These are phyloP conservation scores for Paracoccidioides lutzii DNA, from an alignment of 2,329 filamentous ascomycete species.

Conservation along the genomic window DNA sequence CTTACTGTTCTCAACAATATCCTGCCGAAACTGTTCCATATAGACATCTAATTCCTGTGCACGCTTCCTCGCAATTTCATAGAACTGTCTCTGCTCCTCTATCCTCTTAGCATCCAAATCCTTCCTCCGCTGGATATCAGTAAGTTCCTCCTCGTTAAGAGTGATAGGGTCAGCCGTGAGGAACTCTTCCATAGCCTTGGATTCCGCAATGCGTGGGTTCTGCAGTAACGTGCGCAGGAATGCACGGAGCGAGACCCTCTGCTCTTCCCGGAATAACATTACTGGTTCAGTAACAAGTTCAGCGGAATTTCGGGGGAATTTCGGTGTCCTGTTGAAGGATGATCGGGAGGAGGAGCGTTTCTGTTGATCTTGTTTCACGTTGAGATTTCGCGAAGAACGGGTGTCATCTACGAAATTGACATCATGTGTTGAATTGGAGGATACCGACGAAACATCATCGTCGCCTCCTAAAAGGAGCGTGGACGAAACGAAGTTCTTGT, in stretches of 20 bases:
- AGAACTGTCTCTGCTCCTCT: constrained; percentile 87
- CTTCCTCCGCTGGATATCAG: constrained; percentile 69
- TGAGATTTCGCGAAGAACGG: constrained; percentile 22
- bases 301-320: constrained; percentile 24
- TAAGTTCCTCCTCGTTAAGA: constrained; percentile 66
- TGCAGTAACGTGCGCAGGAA: constrained; percentile 78
- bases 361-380: constrained; percentile 1
- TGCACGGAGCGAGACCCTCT: constrained; percentile 79
- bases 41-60: constrained; percentile 91
- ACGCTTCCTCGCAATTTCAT: constrained; percentile 82
- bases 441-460: constrained; percentile 67
- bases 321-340: constrained; percentile 17
- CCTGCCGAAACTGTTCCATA: constrained; percentile 69
- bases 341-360: constrained; percentile 11
- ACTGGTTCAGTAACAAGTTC: constrained; percentile 40
- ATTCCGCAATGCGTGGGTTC: constrained; percentile 70
- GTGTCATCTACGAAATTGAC: constrained; percentile 31
- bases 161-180: constrained; percentile 59
- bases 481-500: constrained; percentile 61
- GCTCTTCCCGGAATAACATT: constrained; percentile 69
- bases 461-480: constrained; percentile 51
- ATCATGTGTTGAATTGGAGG: constrained; percentile 60
- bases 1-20: constrained; percentile 60
- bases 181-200: constrained; percentile 74
- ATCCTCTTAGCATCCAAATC: constrained; percentile 75